A percentile compares a stretch with the other conserved stretches of the same genome.
These are phyloP conservation scores for Elasticomyces elasticus DNA, from an alignment of 495 filamentous ascomycete species.

Conservation along the genomic window DNA sequence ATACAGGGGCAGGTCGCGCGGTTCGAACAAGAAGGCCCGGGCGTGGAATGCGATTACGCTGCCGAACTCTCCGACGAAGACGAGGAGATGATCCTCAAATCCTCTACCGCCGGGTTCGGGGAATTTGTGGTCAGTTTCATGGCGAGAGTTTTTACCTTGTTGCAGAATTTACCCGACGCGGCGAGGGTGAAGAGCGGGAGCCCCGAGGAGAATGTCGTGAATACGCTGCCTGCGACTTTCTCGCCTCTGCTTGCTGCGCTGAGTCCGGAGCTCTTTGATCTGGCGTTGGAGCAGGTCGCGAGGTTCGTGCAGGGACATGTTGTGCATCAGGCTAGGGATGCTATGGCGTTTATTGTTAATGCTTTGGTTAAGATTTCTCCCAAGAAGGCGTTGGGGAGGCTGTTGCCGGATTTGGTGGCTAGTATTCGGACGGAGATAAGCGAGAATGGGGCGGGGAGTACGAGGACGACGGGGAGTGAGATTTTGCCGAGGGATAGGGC, in stretches of 20 bases:
- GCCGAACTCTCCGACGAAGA: constrained; percentile 72
- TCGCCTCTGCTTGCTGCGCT: constrained; percentile 82
- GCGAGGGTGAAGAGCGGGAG: constrained; percentile 76
- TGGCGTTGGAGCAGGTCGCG: constrained; percentile 81
- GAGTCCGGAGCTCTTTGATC: constrained; percentile 88
- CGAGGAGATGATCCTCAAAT: constrained; percentile 85
- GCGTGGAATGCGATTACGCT: constrained; percentile 76
- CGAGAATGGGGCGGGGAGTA: constrained; percentile 92
- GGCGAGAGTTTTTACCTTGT: constrained; percentile 84
- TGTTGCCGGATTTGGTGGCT: constrained; percentile 79
- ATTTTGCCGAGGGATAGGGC: constrained; percentile 86
- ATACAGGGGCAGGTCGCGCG: constrained; percentile 84
- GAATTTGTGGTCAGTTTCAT: constrained; percentile 86
- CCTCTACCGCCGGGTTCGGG: constrained; percentile 84
- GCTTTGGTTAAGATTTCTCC: constrained; percentile 89
- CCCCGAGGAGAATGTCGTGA: constrained; percentile 94
- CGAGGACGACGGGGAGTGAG: constrained; percentile 83
- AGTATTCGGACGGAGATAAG: constrained; percentile 95
- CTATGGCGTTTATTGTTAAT: constrained; percentile 98
- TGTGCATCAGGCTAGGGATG: constrained; percentile 92
- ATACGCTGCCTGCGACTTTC: constrained; percentile 85
- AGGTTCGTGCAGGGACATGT: constrained; percentile 92
- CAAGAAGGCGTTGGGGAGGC: constrained; percentile 76
- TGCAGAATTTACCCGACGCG: constrained; percentile 91
- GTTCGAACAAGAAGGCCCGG: constrained; percentile 79